A percentile compares a stretch with the other conserved stretches of the same genome.
Conservation (phyloP, 139 green algal genomes). For the Pycnococcus provasolii region DNA sequence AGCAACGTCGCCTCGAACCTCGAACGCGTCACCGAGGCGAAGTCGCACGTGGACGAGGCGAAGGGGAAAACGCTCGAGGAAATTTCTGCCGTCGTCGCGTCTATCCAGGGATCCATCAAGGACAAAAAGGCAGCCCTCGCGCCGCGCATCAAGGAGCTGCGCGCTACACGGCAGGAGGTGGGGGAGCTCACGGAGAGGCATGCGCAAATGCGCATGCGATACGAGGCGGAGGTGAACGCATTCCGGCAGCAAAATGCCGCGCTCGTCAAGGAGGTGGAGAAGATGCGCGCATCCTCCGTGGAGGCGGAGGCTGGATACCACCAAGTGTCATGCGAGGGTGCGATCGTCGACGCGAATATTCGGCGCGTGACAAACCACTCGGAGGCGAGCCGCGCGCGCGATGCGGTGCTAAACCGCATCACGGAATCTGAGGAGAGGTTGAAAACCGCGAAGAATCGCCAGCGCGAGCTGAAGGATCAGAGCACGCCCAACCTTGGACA, state of each 20-base stretch:
- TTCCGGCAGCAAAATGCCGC: not conserved
- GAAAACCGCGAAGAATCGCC: not conserved
- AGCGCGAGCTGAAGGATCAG: not conserved
- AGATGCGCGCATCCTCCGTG: not conserved
- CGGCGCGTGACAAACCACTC: not conserved
- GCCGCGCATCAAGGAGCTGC: conserved; percentile 23
- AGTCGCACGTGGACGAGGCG: not conserved
- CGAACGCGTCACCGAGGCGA: conserved; percentile 14
- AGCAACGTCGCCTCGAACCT: not conserved
- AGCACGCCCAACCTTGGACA: not conserved
- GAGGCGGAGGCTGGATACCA: not conserved
- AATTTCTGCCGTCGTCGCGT: not conserved
- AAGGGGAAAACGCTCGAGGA: not conserved
- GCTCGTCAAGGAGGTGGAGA: not conserved
- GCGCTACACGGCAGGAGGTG: not conserved
- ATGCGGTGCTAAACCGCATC: not conserved
- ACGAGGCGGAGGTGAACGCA: conserved; percentile 3
- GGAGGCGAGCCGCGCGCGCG: no score
- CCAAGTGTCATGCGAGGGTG: not conserved
- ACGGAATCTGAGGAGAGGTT: not conserved
- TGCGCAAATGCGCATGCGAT: conserved; percentile 1
- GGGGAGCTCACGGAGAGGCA: conserved; percentile 14
- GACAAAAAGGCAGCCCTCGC: conserved; percentile 16
- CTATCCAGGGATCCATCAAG: conserved; percentile 19
- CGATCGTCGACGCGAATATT: not conserved